Conservation (phyloP, 23 red algal genomes). For the Gracilaria vermiculophylla region DNA sequence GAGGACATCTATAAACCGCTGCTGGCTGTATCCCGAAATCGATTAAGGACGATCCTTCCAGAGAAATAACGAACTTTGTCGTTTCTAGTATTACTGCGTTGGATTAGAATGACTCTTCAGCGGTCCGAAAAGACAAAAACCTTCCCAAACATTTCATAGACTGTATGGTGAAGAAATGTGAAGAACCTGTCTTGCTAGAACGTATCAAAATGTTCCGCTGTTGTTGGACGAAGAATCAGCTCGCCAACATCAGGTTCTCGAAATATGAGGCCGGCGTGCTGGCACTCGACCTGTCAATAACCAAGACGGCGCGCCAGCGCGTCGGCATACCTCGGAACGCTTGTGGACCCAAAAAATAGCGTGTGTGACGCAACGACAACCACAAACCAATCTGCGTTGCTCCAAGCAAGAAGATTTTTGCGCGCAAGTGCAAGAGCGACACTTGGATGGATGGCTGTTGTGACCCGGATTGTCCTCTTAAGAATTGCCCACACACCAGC, state of each 20-base stretch:
- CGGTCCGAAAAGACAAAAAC: not conserved
- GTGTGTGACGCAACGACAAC: too few species aligned
- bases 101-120: not conserved
- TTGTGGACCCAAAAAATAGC: not conserved
- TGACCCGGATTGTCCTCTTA: not conserved
- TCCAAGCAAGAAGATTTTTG: not conserved
- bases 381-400: too few species aligned
- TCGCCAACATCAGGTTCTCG: not conserved
- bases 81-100: too few species aligned
- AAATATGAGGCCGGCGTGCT: not conserved
- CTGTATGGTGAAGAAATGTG: not conserved
- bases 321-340: not conserved
- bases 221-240: not conserved
- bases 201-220: not conserved
- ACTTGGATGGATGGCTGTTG: not conserved
- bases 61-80: too few species aligned
- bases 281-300: not conserved
- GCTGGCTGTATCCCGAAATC: too few species aligned
- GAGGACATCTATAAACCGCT: too few species aligned
- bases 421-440: not conserved
- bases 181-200: not conserved
- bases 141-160: not conserved
- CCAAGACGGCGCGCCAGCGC: not conserved
- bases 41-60: too few species aligned
- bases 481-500: not conserved